Percentiles rank a stretch among this genome's conserved stretches.
Conservation (phyloP, 2,329 filamentous ascomycete species). For the Botrytis sinoallii region DNA sequence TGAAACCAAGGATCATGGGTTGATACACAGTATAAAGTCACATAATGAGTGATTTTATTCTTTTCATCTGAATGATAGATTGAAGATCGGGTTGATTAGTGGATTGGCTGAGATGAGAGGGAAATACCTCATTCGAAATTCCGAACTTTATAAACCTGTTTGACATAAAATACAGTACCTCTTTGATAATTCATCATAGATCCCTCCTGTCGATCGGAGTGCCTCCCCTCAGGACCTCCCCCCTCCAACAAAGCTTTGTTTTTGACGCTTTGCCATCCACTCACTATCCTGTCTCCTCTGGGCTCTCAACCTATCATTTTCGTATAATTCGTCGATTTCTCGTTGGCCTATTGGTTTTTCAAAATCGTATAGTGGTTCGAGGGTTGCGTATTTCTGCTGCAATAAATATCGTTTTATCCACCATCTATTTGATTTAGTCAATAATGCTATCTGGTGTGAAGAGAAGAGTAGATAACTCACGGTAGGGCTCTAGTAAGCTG, state of each 20-base stretch:
- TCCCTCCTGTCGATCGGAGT: neutral
- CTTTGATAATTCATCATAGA: neutral
- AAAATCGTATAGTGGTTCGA: neutral
- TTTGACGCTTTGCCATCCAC: neutral
- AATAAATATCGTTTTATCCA: constrained; percentile 12
- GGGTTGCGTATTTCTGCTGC: neutral
- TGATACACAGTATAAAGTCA: neutral
- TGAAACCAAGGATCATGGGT: neutral
- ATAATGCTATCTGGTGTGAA: neutral
- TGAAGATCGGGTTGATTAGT: too few relatives aligned
- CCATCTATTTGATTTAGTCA: neutral
- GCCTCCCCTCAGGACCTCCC: neutral
- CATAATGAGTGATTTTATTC: neutral
- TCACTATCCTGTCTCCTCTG: neutral
- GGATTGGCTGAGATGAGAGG: neutral
- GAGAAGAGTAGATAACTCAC: neutral
- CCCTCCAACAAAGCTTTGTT: neutral
- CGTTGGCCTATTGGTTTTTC: neutral
- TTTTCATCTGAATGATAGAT: neutral
- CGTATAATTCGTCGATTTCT: neutral
- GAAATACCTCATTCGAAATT: neutral
- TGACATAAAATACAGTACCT: neutral
- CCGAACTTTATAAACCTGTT: neutral
- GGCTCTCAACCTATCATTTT: constrained; percentile 1
- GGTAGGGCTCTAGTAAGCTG: constrained; percentile 33